Percentiles rank a stretch among this genome's conserved stretches.
Conservation (phyloP, 148 eudicot species). For the Rhododendron ovatum region DNA sequence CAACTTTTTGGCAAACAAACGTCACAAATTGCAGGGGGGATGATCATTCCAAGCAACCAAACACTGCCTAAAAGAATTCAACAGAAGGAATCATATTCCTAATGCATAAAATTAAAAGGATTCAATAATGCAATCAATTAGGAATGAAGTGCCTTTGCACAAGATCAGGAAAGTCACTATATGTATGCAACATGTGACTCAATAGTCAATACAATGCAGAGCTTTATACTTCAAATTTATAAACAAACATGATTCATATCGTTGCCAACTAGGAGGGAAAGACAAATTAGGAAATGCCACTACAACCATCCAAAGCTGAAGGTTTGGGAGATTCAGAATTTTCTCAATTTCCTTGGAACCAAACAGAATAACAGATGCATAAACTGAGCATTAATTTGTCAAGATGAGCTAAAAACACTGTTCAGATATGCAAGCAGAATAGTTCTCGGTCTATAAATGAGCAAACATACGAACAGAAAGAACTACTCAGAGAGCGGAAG, state of each 20-base stretch:
- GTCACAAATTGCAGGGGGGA: neutral
- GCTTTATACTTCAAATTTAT: neutral
- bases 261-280: neutral
- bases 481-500: neutral
- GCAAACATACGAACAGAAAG: neutral
- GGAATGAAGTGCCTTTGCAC: neutral
- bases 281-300: neutral
- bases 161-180: neutral
- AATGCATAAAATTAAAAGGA: neutral
- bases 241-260: neutral
- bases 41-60: neutral
- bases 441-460: neutral
- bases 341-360: neutral
- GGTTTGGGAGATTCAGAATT: neutral
- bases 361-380: constrained; percentile 4
- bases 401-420: neutral
- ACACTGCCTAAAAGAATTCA: neutral
- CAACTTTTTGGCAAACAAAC: neutral
- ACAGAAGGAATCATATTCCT: neutral
- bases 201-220: neutral
- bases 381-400: neutral
- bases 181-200: too few species aligned
- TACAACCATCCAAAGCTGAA: constrained; percentile 1
- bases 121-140: neutral
- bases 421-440: neutral